Evolutionary conservation across 257 asterid genomes (phyloP), one percentile per base, ranked within the genome.

Genomic region (Petunia secreta): DNA sequence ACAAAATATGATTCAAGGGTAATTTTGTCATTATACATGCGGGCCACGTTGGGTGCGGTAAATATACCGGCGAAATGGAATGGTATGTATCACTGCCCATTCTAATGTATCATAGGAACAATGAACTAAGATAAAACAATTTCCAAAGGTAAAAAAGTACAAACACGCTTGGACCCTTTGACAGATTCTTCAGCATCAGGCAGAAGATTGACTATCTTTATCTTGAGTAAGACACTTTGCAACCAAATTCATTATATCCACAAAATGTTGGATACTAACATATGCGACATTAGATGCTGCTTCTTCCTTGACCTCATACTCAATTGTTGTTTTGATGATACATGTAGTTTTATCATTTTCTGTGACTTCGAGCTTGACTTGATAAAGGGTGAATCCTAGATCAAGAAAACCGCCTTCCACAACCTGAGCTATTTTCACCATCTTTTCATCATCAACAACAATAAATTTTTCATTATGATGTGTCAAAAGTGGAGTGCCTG

Each of bases 361-460:
- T 6, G 82, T 48, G 43, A 93, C 74, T 83, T 89, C 89, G 1
- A 92, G 66, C 9, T 90, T 82, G 13, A 86, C 82, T 4, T 90
- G 86, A 25, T 75, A 91, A 3, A 85, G 80, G 0, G 79, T 87
- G 76, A 91, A 88, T 0, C 94, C 97, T 1, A 89, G 34, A 63
- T 90, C 88, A 25, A 94, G 85, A 82, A 54, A 86, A 65, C 97
- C 93, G 3, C 97, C 96, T 74, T 92, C 96, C 25, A 87, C 83
- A 77, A 86, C 89, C 79, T 91, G 93, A 13, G 88, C 38, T 40
- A 75, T 90, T 84, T 90, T 93, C 86, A 87, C 84, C 1, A 87
- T 83, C 54, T 79, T 89, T 80, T 82, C 89, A 1, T 87, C n/a
- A 48, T 93, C 97, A 25, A 92, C 84, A 79, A 92, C 93, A 41